These are phyloP conservation scores for Zasmidium cellare DNA, from an alignment of 2,329 filamentous ascomycete species.

Conservation along the genomic window DNA sequence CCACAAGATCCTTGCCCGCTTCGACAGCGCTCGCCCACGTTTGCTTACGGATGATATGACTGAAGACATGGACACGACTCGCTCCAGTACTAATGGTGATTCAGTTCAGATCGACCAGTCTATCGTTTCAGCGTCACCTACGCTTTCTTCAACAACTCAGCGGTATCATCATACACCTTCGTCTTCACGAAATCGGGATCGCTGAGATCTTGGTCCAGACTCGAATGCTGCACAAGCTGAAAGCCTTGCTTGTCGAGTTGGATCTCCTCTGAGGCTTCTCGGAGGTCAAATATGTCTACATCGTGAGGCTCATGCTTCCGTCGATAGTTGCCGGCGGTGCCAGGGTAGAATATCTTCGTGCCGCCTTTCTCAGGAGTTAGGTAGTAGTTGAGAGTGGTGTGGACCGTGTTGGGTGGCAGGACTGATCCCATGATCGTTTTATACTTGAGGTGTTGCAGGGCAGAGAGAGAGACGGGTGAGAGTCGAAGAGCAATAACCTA, in stretches of 20 bases:
- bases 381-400: slow-evolving; percentile 1
- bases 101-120: background rate
- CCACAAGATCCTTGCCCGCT: background rate
- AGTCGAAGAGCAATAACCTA: too few species aligned
- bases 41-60: slow-evolving; percentile 2
- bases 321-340: background rate
- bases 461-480: too few species aligned
- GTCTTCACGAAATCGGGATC: slow-evolving; percentile 1
- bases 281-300: slow-evolving; percentile 5
- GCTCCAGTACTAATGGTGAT: slow-evolving; percentile 2
- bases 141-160: background rate
- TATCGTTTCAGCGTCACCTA: background rate
- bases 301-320: background rate
- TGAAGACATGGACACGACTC: slow-evolving; percentile 2
- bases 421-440: slow-evolving; percentile 1
- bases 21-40: slow-evolving; percentile 3
- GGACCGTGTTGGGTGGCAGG: background rate
- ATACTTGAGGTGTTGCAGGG: too few species aligned
- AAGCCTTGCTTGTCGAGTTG: slow-evolving; percentile 10
- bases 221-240: background rate
- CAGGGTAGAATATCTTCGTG: background rate
- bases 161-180: background rate
- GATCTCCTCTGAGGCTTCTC: background rate
- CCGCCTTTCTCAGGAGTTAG: background rate
- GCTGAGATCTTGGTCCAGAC: background rate